Percentiles rank a stretch among this genome's conserved stretches.
phyloP scores from a whole-genome alignment of 768 basidiomycete species.

The Tricholoma hemisulphureum region DNA sequence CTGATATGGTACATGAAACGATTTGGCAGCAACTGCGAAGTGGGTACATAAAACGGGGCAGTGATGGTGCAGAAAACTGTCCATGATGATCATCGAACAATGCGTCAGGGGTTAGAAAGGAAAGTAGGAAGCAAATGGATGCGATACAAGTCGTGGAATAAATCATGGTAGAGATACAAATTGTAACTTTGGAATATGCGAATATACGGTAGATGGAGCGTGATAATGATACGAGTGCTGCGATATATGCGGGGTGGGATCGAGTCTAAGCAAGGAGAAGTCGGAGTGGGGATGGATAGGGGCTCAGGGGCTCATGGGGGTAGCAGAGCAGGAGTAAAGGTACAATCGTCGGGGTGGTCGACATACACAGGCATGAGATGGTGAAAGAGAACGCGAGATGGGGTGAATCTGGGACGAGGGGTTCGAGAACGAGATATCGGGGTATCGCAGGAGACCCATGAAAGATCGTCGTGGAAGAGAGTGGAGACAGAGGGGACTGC shows the following conservation, averaged over 20 bases:
- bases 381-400: constrained; percentile 50
- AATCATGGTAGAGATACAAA: constrained; percentile 20
- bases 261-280: background rate
- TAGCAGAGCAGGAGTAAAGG: constrained; percentile 25
- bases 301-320: background rate
- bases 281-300: background rate
- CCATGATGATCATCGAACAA: too few species aligned
- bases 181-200: background rate
- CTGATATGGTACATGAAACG: background rate
- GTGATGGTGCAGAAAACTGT: background rate
- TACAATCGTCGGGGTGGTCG: constrained; percentile 31
- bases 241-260: background rate
- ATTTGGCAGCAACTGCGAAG: background rate
- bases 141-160: constrained; percentile 29
- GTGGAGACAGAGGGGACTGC: constrained; percentile 25
- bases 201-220: constrained; percentile 5
- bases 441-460: constrained; percentile 13
- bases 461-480: background rate
- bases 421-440: constrained; percentile 26
- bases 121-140: constrained; percentile 3
- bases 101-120: constrained; percentile 1
- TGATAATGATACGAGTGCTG: background rate
- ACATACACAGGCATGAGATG: constrained; percentile 59
- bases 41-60: background rate
- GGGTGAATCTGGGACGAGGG: constrained; percentile 41